phyloP scores from a whole-genome alignment of 169 alveolate genomes.

The Cryptosporidium viatorum region DNA sequence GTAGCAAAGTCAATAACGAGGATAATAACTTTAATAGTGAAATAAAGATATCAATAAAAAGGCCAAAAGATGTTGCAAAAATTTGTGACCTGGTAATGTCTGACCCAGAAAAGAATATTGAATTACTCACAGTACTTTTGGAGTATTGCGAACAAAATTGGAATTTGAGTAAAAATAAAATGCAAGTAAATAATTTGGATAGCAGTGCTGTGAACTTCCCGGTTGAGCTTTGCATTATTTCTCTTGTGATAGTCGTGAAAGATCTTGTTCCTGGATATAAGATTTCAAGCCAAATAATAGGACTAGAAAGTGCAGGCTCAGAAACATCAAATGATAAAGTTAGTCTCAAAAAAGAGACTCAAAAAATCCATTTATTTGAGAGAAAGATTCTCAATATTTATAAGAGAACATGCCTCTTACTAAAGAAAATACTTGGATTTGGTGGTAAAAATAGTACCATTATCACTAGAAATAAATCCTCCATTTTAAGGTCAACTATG shows the following conservation, averaged over 20 bases:
- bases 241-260: conserved; percentile 40
- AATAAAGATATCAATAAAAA: conserved; percentile 5
- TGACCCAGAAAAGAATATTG: conserved; percentile 48
- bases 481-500: conserved; percentile 19
- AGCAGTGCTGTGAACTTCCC: background rate
- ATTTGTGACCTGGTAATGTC: conserved; percentile 52
- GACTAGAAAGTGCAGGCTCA: background rate
- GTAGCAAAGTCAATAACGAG: background rate
- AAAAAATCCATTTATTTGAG: conserved; percentile 30
- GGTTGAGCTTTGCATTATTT: conserved; percentile 17
- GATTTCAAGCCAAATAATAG: conserved; percentile 45
- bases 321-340: conserved; percentile 15
- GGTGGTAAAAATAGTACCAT: background rate
- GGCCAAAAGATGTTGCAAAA: conserved; percentile 54
- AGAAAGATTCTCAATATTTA: conserved; percentile 31
- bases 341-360: conserved; percentile 24
- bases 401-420: conserved; percentile 55
- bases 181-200: background rate
- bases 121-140: background rate
- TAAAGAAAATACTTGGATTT: conserved; percentile 17
- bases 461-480: background rate
- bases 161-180: background rate
- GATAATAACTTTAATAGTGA: background rate
- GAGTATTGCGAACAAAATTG: conserved; percentile 16
- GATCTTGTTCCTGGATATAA: conserved; percentile 63